These are phyloP conservation scores for Fusarium sp. DNA, from an alignment of 2,329 filamentous ascomycete species.

Conservation along the genomic window DNA sequence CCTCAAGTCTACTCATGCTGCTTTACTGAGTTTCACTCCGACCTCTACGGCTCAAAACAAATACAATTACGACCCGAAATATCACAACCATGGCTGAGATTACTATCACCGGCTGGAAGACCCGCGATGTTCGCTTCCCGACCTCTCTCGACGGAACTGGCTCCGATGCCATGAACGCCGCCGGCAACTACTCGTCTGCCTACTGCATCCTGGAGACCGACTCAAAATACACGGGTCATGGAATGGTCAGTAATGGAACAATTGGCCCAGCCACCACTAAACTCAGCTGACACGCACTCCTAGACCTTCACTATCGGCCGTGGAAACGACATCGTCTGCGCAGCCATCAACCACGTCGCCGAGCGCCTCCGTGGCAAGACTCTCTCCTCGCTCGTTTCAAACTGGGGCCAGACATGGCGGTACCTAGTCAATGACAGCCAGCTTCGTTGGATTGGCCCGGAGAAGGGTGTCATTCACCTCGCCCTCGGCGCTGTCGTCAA, in stretches of 20 bases:
- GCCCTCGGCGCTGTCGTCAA: slow-evolving; percentile 92
- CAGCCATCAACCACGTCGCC: slow-evolving; percentile 84
- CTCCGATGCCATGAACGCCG: slow-evolving; percentile 96
- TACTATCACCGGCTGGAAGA: slow-evolving; percentile 80
- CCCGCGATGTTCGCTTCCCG: slow-evolving; percentile 83
- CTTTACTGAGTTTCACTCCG: slow-evolving; percentile 17
- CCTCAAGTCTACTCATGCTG: slow-evolving; percentile 29
- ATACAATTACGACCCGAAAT: slow-evolving; percentile 1
- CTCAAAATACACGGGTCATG: slow-evolving; percentile 79
- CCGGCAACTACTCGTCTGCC: slow-evolving; percentile 93
- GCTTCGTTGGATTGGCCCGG: slow-evolving; percentile 93
- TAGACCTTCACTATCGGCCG: slow-evolving; percentile 87
- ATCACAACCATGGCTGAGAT: slow-evolving; percentile 62
- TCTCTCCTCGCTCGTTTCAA: slow-evolving; percentile 80
- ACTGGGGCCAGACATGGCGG: slow-evolving; percentile 93
- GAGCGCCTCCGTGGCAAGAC: slow-evolving; percentile 83
- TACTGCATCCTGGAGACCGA: slow-evolving; percentile 94
- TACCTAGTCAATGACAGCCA: slow-evolving; percentile 93
- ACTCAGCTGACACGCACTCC: slow-evolving; percentile 9
- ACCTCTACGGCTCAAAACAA: slow-evolving; percentile 5
- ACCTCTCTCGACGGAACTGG: slow-evolving; percentile 98
- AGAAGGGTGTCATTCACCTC: slow-evolving; percentile 95
- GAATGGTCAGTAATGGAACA: slow-evolving; percentile 72
- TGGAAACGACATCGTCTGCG: slow-evolving; percentile 93
- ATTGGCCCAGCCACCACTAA: neutral